Evolutionary conservation across 1,284 basidiomycete genomes (phyloP).

Genomic region (Marasmius sp.): DNA sequence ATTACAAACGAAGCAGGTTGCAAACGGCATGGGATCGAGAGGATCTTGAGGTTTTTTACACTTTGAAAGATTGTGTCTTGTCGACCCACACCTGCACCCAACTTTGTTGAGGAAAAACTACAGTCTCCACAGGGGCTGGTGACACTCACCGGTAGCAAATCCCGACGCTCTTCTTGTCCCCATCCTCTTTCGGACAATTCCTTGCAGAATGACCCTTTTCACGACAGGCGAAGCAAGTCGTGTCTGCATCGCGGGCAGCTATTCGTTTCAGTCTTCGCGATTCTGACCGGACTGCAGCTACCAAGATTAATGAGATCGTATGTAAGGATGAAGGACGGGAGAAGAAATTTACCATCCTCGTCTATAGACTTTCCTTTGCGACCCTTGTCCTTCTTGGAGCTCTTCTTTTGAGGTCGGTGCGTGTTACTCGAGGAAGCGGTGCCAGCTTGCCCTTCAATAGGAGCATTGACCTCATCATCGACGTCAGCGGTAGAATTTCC

Average conservation of each 20-base stretch:
- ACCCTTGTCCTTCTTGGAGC: conserved; percentile 20
- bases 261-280: conserved; percentile 67
- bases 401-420: conserved; percentile 14
- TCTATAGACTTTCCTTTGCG: conserved; percentile 23
- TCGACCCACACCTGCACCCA: conserved; percentile 75
- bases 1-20: conserved; percentile 90
- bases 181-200: conserved; percentile 66
- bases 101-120: not conserved
- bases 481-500: conserved; percentile 22
- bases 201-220: conserved; percentile 82
- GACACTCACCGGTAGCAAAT: conserved; percentile 79
- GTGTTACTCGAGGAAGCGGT: not conserved
- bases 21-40: conserved; percentile 79
- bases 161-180: conserved; percentile 45
- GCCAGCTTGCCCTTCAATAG: not conserved
- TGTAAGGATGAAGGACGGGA: conserved; percentile 7
- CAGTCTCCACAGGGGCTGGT: not conserved
- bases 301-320: conserved; percentile 11
- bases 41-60: conserved; percentile 71
- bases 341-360: conserved; percentile 3
- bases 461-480: conserved; percentile 13
- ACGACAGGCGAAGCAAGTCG: conserved; percentile 88
- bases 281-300: conserved; percentile 45
- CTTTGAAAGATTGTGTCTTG: conserved; percentile 72
- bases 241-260: conserved; percentile 56